Evolutionary conservation across 2,329 filamentous ascomycete species (phyloP).

Genomic region (Colletotrichum liaoningense): DNA sequence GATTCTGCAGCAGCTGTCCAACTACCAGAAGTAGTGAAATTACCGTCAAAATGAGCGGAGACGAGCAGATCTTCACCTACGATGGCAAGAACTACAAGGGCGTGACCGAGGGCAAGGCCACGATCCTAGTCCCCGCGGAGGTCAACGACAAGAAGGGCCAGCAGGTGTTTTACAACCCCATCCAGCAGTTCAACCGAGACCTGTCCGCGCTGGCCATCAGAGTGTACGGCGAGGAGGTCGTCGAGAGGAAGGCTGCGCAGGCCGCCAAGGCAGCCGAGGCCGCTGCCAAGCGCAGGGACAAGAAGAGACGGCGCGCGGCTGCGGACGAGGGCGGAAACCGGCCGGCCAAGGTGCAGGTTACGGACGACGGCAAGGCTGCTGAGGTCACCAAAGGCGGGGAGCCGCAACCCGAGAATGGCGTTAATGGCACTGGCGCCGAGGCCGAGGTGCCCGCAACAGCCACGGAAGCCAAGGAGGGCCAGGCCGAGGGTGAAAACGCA

Average conservation of each 20-base stretch:
- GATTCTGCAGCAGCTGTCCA: slow-evolving; percentile 8
- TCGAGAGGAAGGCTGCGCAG: slow-evolving; percentile 58
- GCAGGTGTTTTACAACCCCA: slow-evolving; percentile 98
- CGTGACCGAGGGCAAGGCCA: slow-evolving; percentile 67
- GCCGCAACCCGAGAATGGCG: neutral
- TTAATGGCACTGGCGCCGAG: slow-evolving; percentile 34
- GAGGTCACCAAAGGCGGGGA: slow-evolving; percentile 30
- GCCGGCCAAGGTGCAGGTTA: slow-evolving; percentile 43
- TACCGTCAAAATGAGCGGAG: slow-evolving; percentile 42
- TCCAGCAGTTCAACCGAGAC: slow-evolving; percentile 98
- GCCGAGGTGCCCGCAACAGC: slow-evolving; percentile 23
- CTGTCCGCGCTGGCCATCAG: slow-evolving; percentile 93
- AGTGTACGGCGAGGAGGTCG: slow-evolving; percentile 79
- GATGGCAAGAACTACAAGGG: slow-evolving; percentile 63
- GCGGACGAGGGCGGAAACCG: slow-evolving; percentile 60
- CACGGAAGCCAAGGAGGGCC: slow-evolving; percentile 28
- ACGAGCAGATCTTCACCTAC: slow-evolving; percentile 47
- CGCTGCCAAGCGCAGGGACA: slow-evolving; percentile 42
- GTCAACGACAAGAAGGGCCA: slow-evolving; percentile 56
- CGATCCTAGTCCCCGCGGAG: slow-evolving; percentile 64
- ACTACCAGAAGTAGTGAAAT: neutral
- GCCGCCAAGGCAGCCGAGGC: slow-evolving; percentile 49
- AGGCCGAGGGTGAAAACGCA: slow-evolving; percentile 11
- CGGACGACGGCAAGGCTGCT: slow-evolving; percentile 30
- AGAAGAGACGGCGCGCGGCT: slow-evolving; percentile 56